phyloP scores from a whole-genome alignment of 345 rosid genomes.

The Euclidium syriacum region DNA sequence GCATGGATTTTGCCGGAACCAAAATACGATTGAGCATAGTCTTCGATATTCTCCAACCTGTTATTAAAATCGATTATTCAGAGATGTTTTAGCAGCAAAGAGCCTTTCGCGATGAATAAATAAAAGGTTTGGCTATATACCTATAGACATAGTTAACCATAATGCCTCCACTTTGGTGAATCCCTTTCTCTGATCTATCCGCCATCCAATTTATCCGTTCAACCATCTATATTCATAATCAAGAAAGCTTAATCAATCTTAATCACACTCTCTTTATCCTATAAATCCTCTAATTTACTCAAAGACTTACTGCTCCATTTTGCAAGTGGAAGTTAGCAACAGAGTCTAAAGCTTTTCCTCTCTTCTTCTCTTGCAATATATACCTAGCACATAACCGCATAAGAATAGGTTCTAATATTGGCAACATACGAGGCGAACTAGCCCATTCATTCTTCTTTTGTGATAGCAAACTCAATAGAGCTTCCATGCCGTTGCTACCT shows the following conservation, averaged over 20 bases:
- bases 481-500: slow-evolving; percentile 67
- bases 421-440: slow-evolving; percentile 39
- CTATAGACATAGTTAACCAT: slow-evolving; percentile 94
- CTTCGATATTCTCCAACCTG: slow-evolving; percentile 80
- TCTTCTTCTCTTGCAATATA: slow-evolving; percentile 73
- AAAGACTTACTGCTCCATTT: slow-evolving; percentile 77
- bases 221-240: slow-evolving; percentile 52
- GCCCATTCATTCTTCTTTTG: slow-evolving; percentile 49
- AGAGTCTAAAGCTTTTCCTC: slow-evolving; percentile 94
- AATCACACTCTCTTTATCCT: neutral
- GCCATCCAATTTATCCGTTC: slow-evolving; percentile 99
- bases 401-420: slow-evolving; percentile 56
- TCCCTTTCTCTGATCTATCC: slow-evolving; percentile 64
- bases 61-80: neutral
- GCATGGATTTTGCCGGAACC: slow-evolving; percentile 61
- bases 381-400: slow-evolving; percentile 89
- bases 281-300: neutral
- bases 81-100: too few relatives aligned
- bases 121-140: slow-evolving; percentile 29
- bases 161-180: slow-evolving; percentile 70
- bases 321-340: slow-evolving; percentile 97
- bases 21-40: slow-evolving; percentile 72
- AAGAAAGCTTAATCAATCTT: neutral
- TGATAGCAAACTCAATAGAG: slow-evolving; percentile 52
- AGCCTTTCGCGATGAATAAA: neutral